These are phyloP conservation scores for Allomyces macrogynus DNA, from an alignment of 192 early-diverging fungal genomes.

Conservation along the genomic window DNA sequence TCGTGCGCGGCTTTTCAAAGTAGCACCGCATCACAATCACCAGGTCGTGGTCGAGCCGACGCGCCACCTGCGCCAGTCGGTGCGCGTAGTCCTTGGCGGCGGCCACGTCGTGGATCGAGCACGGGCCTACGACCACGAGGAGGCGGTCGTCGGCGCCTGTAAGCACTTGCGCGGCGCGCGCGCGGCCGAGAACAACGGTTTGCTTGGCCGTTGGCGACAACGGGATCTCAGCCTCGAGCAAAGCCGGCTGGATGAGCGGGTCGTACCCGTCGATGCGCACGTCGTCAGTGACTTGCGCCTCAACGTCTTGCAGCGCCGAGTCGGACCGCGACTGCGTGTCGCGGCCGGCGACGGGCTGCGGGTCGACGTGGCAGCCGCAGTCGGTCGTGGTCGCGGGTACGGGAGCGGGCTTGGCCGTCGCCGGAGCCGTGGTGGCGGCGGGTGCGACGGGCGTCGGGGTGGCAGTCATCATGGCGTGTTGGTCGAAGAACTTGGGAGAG, in stretches of 20 bases:
- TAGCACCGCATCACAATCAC: slow-evolving; percentile 65
- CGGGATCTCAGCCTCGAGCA: slow-evolving; percentile 4
- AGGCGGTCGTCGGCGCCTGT: slow-evolving; percentile 53
- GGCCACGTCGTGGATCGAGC: slow-evolving; percentile 62
- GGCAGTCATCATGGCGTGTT: too few species aligned
- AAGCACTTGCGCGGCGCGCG: slow-evolving; percentile 25
- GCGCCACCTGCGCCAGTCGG: slow-evolving; percentile 33
- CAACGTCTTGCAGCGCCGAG: not conserved
- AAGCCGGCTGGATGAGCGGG: not conserved
- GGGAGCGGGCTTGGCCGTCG: too few species aligned
- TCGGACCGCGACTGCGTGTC: too few species aligned
- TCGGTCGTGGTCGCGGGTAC: too few species aligned
- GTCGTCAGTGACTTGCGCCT: not conserved
- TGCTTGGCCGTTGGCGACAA: not conserved
- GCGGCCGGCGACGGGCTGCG: too few species aligned
- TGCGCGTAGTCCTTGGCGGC: slow-evolving; percentile 60
- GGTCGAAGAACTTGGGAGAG: too few species aligned
- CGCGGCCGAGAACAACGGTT: not conserved
- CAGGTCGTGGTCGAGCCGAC: slow-evolving; percentile 34
- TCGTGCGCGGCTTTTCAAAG: slow-evolving; percentile 71
- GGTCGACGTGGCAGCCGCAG: too few species aligned
- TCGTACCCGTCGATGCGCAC: not conserved
- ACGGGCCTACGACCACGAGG: slow-evolving; percentile 67
- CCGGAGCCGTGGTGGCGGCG: too few species aligned
- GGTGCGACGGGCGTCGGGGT: too few species aligned